Evolutionary conservation across 1,284 basidiomycete species (phyloP).

Genomic region (Termitomyces sp.): DNA sequence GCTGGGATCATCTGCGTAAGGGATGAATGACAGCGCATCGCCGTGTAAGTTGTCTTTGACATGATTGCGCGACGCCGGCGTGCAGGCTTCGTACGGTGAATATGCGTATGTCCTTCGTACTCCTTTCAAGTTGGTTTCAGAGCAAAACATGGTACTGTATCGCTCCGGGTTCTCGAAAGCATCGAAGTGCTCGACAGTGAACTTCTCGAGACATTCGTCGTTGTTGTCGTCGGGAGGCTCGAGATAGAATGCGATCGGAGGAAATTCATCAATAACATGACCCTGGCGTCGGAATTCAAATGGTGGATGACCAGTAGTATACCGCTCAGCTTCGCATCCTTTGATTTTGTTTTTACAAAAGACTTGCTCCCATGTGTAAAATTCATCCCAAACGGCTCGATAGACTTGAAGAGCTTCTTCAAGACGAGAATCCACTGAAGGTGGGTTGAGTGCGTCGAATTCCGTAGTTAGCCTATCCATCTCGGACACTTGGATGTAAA

Average conservation of each 20-base stretch:
- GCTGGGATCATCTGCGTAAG: slow-evolving; percentile 21
- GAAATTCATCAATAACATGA: neutral
- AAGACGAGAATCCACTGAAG: neutral
- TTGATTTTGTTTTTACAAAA: slow-evolving; percentile 9
- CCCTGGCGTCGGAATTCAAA: neutral
- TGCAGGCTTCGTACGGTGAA: slow-evolving; percentile 17
- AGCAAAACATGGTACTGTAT: slow-evolving; percentile 13
- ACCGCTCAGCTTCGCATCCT: slow-evolving; percentile 10
- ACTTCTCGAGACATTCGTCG: neutral
- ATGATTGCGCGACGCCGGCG: slow-evolving; percentile 15
- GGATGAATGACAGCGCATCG: slow-evolving; percentile 12
- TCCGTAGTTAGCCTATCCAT: too few species aligned
- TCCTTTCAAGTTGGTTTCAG: neutral
- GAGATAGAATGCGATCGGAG: slow-evolving; percentile 3
- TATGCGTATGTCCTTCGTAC: neutral
- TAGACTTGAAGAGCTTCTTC: slow-evolving; percentile 14
- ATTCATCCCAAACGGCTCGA: slow-evolving; percentile 15
- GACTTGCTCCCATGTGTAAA: slow-evolving; percentile 16
- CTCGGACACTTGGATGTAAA: too few species aligned
- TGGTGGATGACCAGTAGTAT: neutral
- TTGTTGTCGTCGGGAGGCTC: neutral
- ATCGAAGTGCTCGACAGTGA: slow-evolving; percentile 17
- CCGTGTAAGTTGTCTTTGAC: neutral
- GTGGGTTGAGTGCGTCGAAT: too few species aligned
- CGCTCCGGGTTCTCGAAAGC: slow-evolving; percentile 1